Evolutionary conservation across 2,329 filamentous ascomycete species (phyloP).

Genomic region (Clarireedia paspali): DNA sequence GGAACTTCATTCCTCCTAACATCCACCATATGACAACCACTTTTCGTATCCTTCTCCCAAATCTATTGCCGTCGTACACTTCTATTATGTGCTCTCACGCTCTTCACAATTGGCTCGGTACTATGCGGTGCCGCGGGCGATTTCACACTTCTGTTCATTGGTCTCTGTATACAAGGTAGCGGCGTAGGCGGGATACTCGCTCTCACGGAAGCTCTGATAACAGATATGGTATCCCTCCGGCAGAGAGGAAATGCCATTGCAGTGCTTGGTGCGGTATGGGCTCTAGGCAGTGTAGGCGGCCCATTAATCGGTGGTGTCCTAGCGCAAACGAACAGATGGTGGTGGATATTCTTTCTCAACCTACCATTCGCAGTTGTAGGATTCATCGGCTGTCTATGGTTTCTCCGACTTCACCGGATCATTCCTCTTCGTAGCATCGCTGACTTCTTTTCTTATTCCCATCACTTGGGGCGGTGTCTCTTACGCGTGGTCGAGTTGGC

Average conservation of each 20-base stretch:
- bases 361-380: conserved; percentile 18
- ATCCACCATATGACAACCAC: conserved; percentile 52
- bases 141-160: conserved; percentile 23
- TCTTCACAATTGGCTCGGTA: conserved; percentile 22
- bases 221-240: conserved; percentile 37
- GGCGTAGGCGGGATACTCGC: conserved; percentile 42
- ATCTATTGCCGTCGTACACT: conserved; percentile 18
- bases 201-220: conserved; percentile 37
- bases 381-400: conserved; percentile 16
- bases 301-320: conserved; percentile 34
- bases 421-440: conserved; percentile 49
- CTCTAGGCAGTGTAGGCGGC: conserved; percentile 27
- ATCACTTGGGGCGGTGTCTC: conserved; percentile 55
- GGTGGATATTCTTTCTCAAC: conserved; percentile 23
- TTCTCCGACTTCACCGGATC: conserved; percentile 48
- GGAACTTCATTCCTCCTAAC: conserved; percentile 56
- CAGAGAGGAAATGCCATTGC: conserved; percentile 32
- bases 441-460: conserved; percentile 51
- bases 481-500: conserved; percentile 54
- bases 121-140: conserved; percentile 26
- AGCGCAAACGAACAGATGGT: conserved; percentile 30
- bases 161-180: conserved; percentile 37
- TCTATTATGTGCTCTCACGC: conserved; percentile 13
- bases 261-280: conserved; percentile 19
- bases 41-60: conserved; percentile 22